Evolutionary conservation across 176 grass and related monocot species (phyloP).

Genomic region (Lolium rigidum): DNA sequence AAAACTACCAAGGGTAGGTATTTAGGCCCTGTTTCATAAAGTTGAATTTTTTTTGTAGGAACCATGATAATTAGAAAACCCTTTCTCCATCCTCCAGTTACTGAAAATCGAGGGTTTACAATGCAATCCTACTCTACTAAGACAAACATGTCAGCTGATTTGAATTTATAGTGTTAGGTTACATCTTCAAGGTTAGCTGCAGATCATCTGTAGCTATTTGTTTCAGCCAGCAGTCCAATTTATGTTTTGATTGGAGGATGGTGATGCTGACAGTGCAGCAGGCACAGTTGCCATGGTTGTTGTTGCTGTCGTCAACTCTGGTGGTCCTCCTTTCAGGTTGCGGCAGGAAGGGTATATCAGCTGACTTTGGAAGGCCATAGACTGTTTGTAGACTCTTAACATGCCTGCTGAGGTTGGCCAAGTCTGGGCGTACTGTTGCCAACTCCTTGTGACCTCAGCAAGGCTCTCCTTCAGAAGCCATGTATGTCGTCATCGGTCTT

Average conservation of each 20-base stretch:
- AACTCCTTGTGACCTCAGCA: conserved; percentile 3
- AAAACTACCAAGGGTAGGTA: no score
- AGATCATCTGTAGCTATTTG: no score
- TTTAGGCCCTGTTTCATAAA: not conserved
- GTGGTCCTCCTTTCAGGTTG: not conserved
- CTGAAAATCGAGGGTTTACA: not conserved
- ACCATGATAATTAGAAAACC: not conserved
- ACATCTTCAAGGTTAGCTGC: not conserved
- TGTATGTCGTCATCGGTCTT: not conserved
- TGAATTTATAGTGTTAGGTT: not conserved
- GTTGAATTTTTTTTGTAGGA: not conserved
- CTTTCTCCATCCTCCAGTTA: not conserved
- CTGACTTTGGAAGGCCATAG: not conserved
- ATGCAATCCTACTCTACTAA: not conserved
- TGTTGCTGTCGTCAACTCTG: not conserved
- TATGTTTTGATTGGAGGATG: no score
- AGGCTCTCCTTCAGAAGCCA: not conserved
- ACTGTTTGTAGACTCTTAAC: not conserved
- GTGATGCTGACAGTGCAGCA: not conserved
- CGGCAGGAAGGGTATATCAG: not conserved
- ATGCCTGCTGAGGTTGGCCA: not conserved
- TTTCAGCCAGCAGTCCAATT: no score
- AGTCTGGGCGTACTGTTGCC: not conserved
- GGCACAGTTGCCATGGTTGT: not conserved
- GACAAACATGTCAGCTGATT: not conserved